Conservation (phyloP, 2,329 filamentous ascomycete genomes). For the Rutstroemia sp. region DNA sequence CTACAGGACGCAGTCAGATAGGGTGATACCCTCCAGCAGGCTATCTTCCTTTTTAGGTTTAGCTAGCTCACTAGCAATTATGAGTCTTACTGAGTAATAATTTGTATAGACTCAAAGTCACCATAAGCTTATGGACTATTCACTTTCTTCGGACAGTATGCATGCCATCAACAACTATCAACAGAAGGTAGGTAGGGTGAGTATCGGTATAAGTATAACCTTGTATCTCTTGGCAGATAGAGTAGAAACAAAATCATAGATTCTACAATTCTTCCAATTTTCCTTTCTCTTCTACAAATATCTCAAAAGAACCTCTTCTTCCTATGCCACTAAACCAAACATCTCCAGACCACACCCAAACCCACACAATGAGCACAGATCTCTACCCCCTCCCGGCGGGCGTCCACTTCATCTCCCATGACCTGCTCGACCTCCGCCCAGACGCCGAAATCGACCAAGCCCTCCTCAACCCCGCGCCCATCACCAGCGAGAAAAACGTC, state of each 20-base stretch:
- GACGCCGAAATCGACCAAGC: slow-evolving; percentile 39
- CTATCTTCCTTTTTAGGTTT: neutral
- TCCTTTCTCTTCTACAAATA: too few species aligned
- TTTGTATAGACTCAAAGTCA: neutral
- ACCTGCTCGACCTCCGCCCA: slow-evolving; percentile 38
- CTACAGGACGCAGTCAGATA: too few species aligned
- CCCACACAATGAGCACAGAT: slow-evolving; percentile 18
- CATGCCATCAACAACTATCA: too few species aligned
- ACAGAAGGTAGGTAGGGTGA: too few species aligned
- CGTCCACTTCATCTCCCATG: slow-evolving; percentile 34
- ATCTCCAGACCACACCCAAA: neutral
- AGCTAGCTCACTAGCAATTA: neutral
- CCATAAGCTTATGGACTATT: neutral
- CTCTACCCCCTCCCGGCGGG: slow-evolving; percentile 33
- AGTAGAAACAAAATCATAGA: too few species aligned
- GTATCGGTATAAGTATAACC: too few species aligned
- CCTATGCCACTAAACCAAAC: neutral
- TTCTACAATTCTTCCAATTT: too few species aligned
- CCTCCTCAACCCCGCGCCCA: slow-evolving; percentile 33
- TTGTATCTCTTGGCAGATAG: too few species aligned
- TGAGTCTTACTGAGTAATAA: neutral
- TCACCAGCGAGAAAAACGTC: slow-evolving; percentile 42
- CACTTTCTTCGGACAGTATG: too few species aligned
- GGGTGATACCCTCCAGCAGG: too few species aligned
- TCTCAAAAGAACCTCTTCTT: too few species aligned